Evolutionary conservation across 768 basidiomycete species (phyloP).

Genomic region (Russula lepida): DNA sequence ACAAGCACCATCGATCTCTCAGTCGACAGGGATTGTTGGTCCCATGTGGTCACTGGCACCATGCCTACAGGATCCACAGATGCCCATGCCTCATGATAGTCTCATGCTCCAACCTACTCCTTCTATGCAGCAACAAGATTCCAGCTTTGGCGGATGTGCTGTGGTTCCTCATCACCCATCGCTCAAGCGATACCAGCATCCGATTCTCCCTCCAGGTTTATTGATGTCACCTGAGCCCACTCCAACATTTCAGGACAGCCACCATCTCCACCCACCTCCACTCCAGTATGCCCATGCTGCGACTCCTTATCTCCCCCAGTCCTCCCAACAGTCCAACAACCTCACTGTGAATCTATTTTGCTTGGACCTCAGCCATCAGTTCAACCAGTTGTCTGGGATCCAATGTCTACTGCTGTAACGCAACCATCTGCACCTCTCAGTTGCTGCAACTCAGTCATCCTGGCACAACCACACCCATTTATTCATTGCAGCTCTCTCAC

Average conservation of each 20-base stretch:
- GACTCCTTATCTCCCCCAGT: not conserved
- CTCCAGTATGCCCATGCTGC: not conserved
- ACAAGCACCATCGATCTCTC: constrained; percentile 6
- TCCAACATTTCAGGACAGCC: constrained; percentile 3
- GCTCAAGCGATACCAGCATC: constrained; percentile 30
- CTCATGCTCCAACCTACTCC: constrained; percentile 7
- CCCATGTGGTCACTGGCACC: constrained; percentile 4
- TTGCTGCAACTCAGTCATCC: constrained; percentile 5
- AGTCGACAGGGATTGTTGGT: not conserved
- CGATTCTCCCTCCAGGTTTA: constrained; percentile 11
- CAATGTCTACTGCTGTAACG: not conserved
- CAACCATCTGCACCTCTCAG: not conserved
- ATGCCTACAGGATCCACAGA: constrained; percentile 11
- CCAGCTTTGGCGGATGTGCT: constrained; percentile 4
- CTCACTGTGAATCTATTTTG: constrained; percentile 17
- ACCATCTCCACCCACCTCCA: not conserved
- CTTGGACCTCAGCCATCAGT: constrained; percentile 2
- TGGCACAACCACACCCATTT: not conserved
- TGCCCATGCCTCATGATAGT: constrained; percentile 17
- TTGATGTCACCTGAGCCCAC: constrained; percentile 9
- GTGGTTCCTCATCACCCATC: constrained; percentile 2
- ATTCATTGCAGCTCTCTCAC: constrained; percentile 4
- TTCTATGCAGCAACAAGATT: constrained; percentile 9
- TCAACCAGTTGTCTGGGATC: not conserved
- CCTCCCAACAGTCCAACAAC: not conserved